Percentiles rank a stretch among this genome's conserved stretches.
Conservation (phyloP, 177 flowering plant species). For the Tripterygium wilfordii region DNA sequence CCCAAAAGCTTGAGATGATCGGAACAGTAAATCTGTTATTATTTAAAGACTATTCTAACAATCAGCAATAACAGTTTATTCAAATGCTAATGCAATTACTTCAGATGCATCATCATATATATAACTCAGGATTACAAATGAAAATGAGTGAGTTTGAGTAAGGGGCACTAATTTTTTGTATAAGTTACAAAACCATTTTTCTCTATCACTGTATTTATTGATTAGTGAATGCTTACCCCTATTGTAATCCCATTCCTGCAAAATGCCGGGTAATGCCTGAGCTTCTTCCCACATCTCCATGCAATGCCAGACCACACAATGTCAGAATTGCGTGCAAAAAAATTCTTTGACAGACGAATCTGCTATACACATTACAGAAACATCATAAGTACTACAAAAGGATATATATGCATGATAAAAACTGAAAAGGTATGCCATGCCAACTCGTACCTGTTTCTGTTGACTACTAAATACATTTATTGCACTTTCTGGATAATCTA, state of each 20-base stretch:
- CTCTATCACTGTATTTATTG: no score
- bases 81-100: no score
- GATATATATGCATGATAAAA: no score
- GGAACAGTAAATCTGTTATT: no score
- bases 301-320: conserved; percentile 87
- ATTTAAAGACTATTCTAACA: no score
- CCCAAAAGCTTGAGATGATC: no score
- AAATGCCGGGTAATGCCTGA: conserved; percentile 82
- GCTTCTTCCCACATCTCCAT: conserved; percentile 92
- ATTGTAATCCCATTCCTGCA: conserved; percentile 72
- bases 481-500: conserved; percentile 20
- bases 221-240: conserved; percentile 45
- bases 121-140: no score
- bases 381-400: not conserved
- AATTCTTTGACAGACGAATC: conserved; percentile 48
- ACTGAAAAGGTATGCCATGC: conserved; percentile 32
- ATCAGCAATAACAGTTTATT: no score
- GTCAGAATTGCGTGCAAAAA: conserved; percentile 44
- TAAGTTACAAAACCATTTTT: no score
- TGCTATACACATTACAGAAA: conserved; percentile 22
- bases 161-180: no score
- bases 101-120: no score
- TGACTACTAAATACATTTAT: conserved; percentile 22
- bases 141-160: no score
- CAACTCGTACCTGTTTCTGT: conserved; percentile 25